phyloP scores from a whole-genome alignment of 1,139 yeast genomes.

The Saccharomycopsis crataegensis region DNA sequence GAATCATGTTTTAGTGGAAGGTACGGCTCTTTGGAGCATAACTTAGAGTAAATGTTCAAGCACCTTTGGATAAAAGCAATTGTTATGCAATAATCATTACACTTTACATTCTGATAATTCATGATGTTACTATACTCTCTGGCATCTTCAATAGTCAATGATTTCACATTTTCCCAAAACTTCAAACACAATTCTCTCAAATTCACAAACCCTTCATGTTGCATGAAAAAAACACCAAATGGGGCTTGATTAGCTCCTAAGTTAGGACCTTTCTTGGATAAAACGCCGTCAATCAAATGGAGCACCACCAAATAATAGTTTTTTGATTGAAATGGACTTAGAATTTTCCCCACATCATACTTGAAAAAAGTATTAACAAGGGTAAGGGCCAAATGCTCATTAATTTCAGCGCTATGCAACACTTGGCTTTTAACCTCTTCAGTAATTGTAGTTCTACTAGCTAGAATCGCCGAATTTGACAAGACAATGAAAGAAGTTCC shows the following conservation, averaged over 20 bases:
- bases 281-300: slow-evolving; percentile 25
- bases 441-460: not conserved
- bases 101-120: slow-evolving; percentile 27
- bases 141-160: slow-evolving; percentile 24
- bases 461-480: slow-evolving; percentile 28
- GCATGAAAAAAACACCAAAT: slow-evolving; percentile 41
- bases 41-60: not conserved
- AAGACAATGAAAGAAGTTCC: slow-evolving; percentile 31
- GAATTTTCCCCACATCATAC: not conserved
- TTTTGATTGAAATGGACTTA: slow-evolving; percentile 2
- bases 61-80: slow-evolving; percentile 3
- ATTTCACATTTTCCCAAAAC: slow-evolving; percentile 22
- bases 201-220: slow-evolving; percentile 36
- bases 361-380: slow-evolving; percentile 21
- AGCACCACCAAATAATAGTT: slow-evolving; percentile 28
- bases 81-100: slow-evolving; percentile 12
- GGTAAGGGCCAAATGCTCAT: slow-evolving; percentile 13
- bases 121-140: slow-evolving; percentile 22
- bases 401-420: not conserved
- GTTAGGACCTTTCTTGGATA: slow-evolving; percentile 16
- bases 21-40: slow-evolving; percentile 30
- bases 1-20: slow-evolving; percentile 10
- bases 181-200: slow-evolving; percentile 24
- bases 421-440: not conserved
- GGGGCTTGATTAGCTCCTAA: slow-evolving; percentile 27